These are phyloP conservation scores for Mycena floridula DNA, from an alignment of 768 basidiomycete species.

Conservation along the genomic window DNA sequence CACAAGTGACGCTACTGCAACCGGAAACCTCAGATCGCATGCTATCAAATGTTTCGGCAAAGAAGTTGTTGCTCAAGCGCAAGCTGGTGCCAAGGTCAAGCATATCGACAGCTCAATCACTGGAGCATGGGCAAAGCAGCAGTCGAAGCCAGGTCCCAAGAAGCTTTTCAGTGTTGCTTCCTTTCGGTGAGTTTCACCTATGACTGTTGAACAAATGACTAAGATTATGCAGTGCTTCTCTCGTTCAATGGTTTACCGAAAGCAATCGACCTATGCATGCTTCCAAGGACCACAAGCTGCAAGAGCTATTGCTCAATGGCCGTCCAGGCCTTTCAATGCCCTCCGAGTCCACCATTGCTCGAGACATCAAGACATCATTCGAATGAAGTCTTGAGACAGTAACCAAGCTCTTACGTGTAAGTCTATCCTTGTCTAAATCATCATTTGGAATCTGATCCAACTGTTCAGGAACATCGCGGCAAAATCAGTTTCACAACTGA, in stretches of 20 bases:
- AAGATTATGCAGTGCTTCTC: no score
- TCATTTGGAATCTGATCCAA: background rate
- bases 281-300: constrained; percentile 24
- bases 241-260: constrained; percentile 29
- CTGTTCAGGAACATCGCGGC: constrained; percentile 21
- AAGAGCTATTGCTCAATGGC: constrained; percentile 25
- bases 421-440: background rate
- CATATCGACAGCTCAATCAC: no score
- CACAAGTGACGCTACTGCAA: no score
- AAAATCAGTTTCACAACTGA: constrained; percentile 19
- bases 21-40: no score
- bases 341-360: constrained; percentile 21
- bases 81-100: no score
- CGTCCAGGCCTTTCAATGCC: constrained; percentile 28
- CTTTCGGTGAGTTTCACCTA: no score
- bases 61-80: no score
- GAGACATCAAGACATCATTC: constrained; percentile 25
- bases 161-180: no score
- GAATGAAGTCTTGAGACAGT: constrained; percentile 11
- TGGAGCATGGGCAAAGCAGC: no score
- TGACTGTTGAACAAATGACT: no score
- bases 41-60: no score
- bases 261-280: constrained; percentile 25
- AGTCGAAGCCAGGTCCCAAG: no score
- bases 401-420: constrained; percentile 20